phyloP scores from a whole-genome alignment of 139 green algal genomes.

The Chlorokybus atmophyticus region DNA sequence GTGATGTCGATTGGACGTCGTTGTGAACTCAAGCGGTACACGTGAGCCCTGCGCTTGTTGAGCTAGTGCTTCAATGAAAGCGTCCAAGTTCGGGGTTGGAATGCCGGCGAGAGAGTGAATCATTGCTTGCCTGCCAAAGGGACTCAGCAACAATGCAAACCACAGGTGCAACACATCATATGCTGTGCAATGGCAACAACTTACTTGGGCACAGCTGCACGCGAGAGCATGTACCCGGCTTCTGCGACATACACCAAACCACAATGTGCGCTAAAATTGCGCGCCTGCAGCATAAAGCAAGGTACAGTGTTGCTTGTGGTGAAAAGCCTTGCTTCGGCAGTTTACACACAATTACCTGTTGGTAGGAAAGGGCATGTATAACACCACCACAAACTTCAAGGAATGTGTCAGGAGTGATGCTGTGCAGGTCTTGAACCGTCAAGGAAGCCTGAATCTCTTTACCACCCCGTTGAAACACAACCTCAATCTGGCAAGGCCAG shows the following conservation, averaged over 20 bases:
- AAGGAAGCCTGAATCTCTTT: slow-evolving; percentile 23
- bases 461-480: slow-evolving; percentile 50
- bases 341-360: slow-evolving; percentile 74
- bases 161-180: no score
- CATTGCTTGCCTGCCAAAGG: slow-evolving; percentile 69
- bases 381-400: slow-evolving; percentile 61
- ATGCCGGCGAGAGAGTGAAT: slow-evolving; percentile 47
- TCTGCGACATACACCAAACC: slow-evolving; percentile 72
- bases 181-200: no score
- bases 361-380: slow-evolving; percentile 73
- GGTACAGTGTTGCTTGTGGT: not conserved
- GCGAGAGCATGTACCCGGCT: slow-evolving; percentile 37
- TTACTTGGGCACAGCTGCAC: slow-evolving; percentile 47
- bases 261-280: slow-evolving; percentile 48
- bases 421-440: slow-evolving; percentile 59
- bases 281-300: slow-evolving; percentile 11
- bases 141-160: no score
- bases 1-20: slow-evolving; percentile 37
- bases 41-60: slow-evolving; percentile 38
- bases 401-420: slow-evolving; percentile 34
- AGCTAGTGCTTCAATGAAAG: slow-evolving; percentile 27
- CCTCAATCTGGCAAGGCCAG: slow-evolving; percentile 28
- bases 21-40: slow-evolving; percentile 59
- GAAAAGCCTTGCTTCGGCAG: no score
- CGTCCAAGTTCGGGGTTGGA: slow-evolving; percentile 49